Evolutionary conservation across 2,329 filamentous ascomycete genomes (phyloP).

Genomic region (Lachnellula hyalina): DNA sequence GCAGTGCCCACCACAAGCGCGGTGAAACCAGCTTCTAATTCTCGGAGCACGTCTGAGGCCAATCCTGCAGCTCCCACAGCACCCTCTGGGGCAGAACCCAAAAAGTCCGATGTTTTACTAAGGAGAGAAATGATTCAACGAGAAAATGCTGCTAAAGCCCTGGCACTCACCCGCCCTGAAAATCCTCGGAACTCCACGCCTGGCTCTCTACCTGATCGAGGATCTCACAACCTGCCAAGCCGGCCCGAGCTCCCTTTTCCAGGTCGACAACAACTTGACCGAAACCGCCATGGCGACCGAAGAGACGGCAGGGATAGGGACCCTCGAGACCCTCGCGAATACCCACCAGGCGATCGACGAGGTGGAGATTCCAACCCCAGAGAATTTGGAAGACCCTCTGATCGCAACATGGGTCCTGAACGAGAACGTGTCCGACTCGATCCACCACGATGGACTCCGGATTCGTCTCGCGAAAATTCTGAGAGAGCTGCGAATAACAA

Average conservation of each 20-base stretch:
- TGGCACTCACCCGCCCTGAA: slow-evolving; percentile 23
- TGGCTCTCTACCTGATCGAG: slow-evolving; percentile 15
- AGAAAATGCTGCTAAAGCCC: slow-evolving; percentile 24
- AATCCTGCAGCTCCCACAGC: slow-evolving; percentile 6
- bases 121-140: slow-evolving; percentile 26
- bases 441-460: slow-evolving; percentile 26
- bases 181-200: slow-evolving; percentile 11
- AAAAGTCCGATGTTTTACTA: slow-evolving; percentile 25
- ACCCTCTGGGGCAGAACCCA: slow-evolving; percentile 13
- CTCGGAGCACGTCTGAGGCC: neutral
- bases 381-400: slow-evolving; percentile 24
- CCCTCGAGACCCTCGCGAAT: slow-evolving; percentile 28
- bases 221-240: slow-evolving; percentile 25
- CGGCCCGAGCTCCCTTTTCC: slow-evolving; percentile 31
- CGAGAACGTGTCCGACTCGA: slow-evolving; percentile 27
- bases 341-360: slow-evolving; percentile 25
- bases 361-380: slow-evolving; percentile 19
- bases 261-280: slow-evolving; percentile 24
- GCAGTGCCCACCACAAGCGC: slow-evolving; percentile 1
- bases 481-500: slow-evolving; percentile 21
- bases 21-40: neutral
- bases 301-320: slow-evolving; percentile 25
- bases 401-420: slow-evolving; percentile 20
- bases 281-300: slow-evolving; percentile 29
- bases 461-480: slow-evolving; percentile 25